These are phyloP conservation scores for Jacaranda copaia DNA, from an alignment of 257 asterid species.

Conservation along the genomic window DNA sequence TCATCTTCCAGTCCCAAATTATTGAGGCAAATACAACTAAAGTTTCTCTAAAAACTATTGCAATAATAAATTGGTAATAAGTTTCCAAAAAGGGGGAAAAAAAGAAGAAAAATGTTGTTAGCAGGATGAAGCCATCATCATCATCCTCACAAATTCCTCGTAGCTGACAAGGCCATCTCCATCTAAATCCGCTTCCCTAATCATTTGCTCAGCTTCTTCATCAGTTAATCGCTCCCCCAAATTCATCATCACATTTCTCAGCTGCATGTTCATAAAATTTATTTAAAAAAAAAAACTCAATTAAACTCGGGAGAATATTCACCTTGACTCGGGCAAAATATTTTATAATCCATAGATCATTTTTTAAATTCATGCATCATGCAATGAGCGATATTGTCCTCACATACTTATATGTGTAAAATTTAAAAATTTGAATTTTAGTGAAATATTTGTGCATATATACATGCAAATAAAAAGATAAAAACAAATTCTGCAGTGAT, in stretches of 20 bases:
- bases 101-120: conserved; percentile 17
- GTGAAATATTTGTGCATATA: no score
- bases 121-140: conserved; percentile 41
- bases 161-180: conserved; percentile 88
- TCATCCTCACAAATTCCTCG: conserved; percentile 78
- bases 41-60: neutral
- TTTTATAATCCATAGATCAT: neutral
- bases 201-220: conserved; percentile 87
- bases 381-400: no score
- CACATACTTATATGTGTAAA: no score
- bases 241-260: conserved; percentile 81
- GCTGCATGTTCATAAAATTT: conserved; percentile 45
- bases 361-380: neutral
- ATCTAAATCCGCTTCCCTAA: conserved; percentile 80
- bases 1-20: neutral
- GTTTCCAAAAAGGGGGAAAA: neutral
- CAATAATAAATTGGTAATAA: conserved; percentile 10
- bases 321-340: neutral
- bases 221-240: conserved; percentile 80
- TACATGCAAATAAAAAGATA: no score
- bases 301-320: neutral
- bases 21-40: neutral
- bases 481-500: no score
- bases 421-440: no score
- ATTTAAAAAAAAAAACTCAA: neutral